phyloP scores from a whole-genome alignment of 139 green algal genomes.

The Picochlorum sp. region DNA sequence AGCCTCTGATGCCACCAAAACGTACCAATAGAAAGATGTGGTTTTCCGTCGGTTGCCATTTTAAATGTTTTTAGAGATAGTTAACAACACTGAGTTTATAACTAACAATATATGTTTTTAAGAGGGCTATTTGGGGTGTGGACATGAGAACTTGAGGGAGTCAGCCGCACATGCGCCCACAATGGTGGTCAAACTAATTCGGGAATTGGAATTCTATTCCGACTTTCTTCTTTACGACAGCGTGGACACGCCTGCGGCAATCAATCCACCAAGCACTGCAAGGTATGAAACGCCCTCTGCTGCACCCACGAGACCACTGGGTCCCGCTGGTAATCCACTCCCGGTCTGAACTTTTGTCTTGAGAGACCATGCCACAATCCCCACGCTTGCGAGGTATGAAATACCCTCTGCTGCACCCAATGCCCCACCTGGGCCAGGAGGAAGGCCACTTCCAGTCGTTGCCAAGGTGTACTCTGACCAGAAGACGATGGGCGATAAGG shows the following conservation, averaged over 20 bases:
- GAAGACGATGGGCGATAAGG: constrained; percentile 37
- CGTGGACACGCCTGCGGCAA: neutral
- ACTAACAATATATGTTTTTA: neutral
- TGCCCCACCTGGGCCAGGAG: constrained; percentile 39
- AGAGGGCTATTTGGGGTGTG: neutral
- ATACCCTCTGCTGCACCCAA: constrained; percentile 30
- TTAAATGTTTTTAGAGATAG: neutral
- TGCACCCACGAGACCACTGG: constrained; percentile 60
- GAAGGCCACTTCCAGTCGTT: constrained; percentile 57
- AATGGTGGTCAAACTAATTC: neutral
- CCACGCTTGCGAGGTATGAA: constrained; percentile 49
- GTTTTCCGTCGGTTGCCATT: constrained; percentile 9
- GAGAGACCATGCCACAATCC: constrained; percentile 50
- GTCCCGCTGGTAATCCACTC: constrained; percentile 59
- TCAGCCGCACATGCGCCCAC: too few relatives aligned
- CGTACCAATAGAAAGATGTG: constrained; percentile 9
- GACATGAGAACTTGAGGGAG: too few relatives aligned
- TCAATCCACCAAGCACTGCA: constrained; percentile 16
- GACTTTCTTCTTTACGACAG: neutral
- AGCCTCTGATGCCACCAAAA: neutral
- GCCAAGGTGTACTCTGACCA: constrained; percentile 49
- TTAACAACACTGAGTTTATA: neutral
- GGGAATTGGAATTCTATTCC: neutral
- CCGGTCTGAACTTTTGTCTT: constrained; percentile 66
- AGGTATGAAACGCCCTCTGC: constrained; percentile 32